A percentile compares a stretch with the other conserved stretches of the same genome.
Conservation (phyloP, 1,284 basidiomycete species). For the Rhodotorula sp. region DNA sequence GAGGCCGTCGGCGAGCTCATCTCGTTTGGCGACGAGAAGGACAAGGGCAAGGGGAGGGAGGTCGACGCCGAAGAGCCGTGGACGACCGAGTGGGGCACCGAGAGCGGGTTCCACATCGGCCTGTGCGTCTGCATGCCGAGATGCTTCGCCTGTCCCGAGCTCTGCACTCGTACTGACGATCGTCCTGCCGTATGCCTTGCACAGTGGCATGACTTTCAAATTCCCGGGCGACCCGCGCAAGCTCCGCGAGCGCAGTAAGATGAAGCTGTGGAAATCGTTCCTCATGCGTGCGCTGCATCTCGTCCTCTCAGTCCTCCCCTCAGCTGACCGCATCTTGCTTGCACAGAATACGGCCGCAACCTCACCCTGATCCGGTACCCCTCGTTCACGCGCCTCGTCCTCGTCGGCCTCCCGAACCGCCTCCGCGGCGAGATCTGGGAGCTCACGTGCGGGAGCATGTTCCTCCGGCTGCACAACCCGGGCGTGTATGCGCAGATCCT, state of each 20-base stretch:
- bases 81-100: slow-evolving; percentile 42
- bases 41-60: slow-evolving; percentile 27
- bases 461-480: slow-evolving; percentile 78
- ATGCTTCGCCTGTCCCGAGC: too few relatives aligned
- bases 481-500: slow-evolving; percentile 81
- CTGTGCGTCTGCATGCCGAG: slow-evolving; percentile 50
- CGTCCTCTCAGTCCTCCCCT: too few relatives aligned
- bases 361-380: slow-evolving; percentile 93
- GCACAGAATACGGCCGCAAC: slow-evolving; percentile 73
- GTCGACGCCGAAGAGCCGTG: slow-evolving; percentile 32
- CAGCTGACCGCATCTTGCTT: background rate
- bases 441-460: slow-evolving; percentile 89
- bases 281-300: slow-evolving; percentile 63
- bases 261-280: slow-evolving; percentile 94
- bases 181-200: too few relatives aligned
- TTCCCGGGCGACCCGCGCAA: slow-evolving; percentile 94
- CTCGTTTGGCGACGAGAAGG: slow-evolving; percentile 31
- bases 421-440: slow-evolving; percentile 99
- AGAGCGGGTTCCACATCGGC: slow-evolving; percentile 69
- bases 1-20: slow-evolving; percentile 53
- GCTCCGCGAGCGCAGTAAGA: slow-evolving; percentile 93
- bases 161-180: background rate
- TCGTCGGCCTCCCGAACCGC: slow-evolving; percentile 93
- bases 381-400: slow-evolving; percentile 91
- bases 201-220: slow-evolving; percentile 83